phyloP scores from a whole-genome alignment of 176 grass and related monocot genomes.

The Zoysia pacifica region DNA sequence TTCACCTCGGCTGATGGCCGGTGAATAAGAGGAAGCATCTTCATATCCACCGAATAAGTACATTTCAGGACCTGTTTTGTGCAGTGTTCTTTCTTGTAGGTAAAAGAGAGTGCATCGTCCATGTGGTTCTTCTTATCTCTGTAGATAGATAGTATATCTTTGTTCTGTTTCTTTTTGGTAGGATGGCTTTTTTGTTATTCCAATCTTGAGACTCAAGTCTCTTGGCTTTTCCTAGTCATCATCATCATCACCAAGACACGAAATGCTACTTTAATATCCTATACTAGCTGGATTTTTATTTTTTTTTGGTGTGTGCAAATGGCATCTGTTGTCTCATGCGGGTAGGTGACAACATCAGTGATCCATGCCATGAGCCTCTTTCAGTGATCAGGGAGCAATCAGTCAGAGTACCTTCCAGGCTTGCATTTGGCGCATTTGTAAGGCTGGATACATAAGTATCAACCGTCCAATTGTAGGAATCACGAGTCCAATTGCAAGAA shows the following conservation, averaged over 20 bases:
- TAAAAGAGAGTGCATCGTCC: constrained; percentile 18
- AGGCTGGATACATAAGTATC: too few relatives aligned
- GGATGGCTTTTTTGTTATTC: constrained; percentile 32
- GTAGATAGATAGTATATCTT: constrained; percentile 43
- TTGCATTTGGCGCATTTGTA: too few relatives aligned
- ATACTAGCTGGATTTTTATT: too few relatives aligned
- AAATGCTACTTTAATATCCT: too few relatives aligned
- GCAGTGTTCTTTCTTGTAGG: constrained; percentile 37
- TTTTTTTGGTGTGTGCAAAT: too few relatives aligned
- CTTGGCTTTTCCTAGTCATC: constrained; percentile 35
- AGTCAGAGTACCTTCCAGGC: too few relatives aligned
- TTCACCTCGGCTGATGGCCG: constrained; percentile 94
- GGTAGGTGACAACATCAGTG: too few relatives aligned
- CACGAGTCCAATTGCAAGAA: too few relatives aligned
- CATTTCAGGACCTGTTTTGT: neutral
- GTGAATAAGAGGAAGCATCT: constrained; percentile 38
- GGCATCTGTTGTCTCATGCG: too few relatives aligned
- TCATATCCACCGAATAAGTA: constrained; percentile 43
- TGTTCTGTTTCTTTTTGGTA: constrained; percentile 4
- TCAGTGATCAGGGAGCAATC: too few relatives aligned
- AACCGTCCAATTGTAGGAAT: too few relatives aligned
- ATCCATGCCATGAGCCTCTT: too few relatives aligned
- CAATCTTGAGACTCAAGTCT: constrained; percentile 52
- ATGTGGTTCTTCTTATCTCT: constrained; percentile 8
- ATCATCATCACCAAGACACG: neutral